Conservation (phyloP, 176 grass and related monocot genomes). For the Phoenix dactylifera region DNA sequence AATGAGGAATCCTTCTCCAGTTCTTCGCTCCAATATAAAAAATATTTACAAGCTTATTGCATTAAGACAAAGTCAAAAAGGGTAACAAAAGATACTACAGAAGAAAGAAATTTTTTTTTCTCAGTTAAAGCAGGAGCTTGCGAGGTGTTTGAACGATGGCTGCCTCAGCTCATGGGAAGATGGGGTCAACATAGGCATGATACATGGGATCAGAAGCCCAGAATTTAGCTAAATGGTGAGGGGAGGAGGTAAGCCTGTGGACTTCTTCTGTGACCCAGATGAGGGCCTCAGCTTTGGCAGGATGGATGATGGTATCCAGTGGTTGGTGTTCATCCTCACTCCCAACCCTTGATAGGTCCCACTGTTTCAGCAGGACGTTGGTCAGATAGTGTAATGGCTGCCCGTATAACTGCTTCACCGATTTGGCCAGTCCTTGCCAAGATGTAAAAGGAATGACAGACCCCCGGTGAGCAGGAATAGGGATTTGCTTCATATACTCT, state of each 20-base stretch:
- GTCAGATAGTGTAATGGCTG: conserved; percentile 88
- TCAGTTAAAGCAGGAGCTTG: neutral
- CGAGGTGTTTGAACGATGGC: neutral
- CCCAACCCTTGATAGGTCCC: conserved; percentile 59
- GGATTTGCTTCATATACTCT: conserved; percentile 73
- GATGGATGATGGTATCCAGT: conserved; percentile 63
- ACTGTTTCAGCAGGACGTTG: conserved; percentile 56
- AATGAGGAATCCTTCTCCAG: no score
- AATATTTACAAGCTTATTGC: no score
- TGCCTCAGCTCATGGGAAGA: conserved; percentile 23
- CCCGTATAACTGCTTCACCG: conserved; percentile 58
- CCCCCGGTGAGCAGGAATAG: conserved; percentile 38
- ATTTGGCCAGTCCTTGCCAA: conserved; percentile 64
- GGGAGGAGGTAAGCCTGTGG: conserved; percentile 52
- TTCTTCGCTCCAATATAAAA: no score
- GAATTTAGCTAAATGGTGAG: conserved; percentile 40
- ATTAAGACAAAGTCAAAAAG: no score
- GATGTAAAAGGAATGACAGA: conserved; percentile 67
- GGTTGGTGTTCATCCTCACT: conserved; percentile 30
- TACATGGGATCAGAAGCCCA: conserved; percentile 66
- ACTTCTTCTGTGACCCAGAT: conserved; percentile 72
- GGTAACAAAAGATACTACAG: no score
- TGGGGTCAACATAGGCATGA: conserved; percentile 58
- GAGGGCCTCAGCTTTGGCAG: conserved; percentile 60
- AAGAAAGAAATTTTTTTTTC: neutral